phyloP scores from a whole-genome alignment of 805 yeast genomes.

The Teunomyces panamensis region DNA sequence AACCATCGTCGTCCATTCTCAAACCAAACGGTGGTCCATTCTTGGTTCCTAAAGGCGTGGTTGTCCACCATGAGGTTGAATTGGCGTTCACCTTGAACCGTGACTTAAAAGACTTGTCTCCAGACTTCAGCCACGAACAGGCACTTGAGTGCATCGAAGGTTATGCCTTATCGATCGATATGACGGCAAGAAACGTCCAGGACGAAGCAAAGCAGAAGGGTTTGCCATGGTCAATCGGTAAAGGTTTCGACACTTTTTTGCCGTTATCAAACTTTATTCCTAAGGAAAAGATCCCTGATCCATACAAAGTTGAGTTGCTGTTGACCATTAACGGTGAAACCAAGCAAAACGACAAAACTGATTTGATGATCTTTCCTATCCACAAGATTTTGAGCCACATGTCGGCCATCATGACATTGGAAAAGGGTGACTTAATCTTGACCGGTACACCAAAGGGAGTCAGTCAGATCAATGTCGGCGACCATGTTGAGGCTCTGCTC shows the following conservation, averaged over 20 bases:
- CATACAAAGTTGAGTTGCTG: slow-evolving; percentile 62
- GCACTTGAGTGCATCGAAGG: slow-evolving; percentile 82
- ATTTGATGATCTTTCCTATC: slow-evolving; percentile 84
- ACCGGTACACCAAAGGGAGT: slow-evolving; percentile 99
- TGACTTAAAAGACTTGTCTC: slow-evolving; percentile 58
- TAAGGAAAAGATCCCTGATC: slow-evolving; percentile 63
- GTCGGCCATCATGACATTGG: slow-evolving; percentile 86
- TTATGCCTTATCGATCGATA: slow-evolving; percentile 84
- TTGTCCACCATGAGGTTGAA: slow-evolving; percentile 91
- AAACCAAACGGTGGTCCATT: slow-evolving; percentile 65
- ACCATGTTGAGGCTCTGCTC: slow-evolving; percentile 63
- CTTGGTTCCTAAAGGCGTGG: slow-evolving; percentile 74
- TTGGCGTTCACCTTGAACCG: slow-evolving; percentile 74
- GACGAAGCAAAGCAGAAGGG: slow-evolving; percentile 92
- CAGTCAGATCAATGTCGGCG: slow-evolving; percentile 81
- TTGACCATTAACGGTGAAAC: slow-evolving; percentile 67
- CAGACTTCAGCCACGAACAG: slow-evolving; percentile 57
- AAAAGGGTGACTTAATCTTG: slow-evolving; percentile 84
- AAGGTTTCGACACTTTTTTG: slow-evolving; percentile 94
- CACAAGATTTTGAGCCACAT: slow-evolving; percentile 75
- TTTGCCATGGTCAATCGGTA: slow-evolving; percentile 94
- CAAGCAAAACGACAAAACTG: slow-evolving; percentile 72
- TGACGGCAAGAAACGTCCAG: slow-evolving; percentile 96
- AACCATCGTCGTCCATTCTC: slow-evolving; percentile 80
- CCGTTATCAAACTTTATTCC: slow-evolving; percentile 80